Evolutionary conservation across 2,329 filamentous ascomycete genomes (phyloP), one percentile per base, ranked within the genome.

Genomic region (Penicillium sclerotigenum): DNA sequence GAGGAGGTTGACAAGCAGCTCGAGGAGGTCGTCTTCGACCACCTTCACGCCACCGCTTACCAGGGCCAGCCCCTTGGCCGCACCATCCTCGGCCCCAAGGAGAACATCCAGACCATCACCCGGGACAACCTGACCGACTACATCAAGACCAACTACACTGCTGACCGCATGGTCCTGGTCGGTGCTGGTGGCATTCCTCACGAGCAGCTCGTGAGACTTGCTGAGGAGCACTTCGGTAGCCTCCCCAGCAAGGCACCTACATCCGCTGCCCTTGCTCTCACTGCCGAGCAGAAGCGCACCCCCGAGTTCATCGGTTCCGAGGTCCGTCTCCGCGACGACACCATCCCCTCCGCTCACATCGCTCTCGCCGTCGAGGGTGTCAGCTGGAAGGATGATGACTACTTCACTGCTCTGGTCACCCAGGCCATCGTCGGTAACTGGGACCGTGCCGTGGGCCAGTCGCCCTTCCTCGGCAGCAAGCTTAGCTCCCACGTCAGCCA

Each of bases 1-100:
- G 94, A 99, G 81, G 94, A 99, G 83, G 95, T 99, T 66, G 94
- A 99, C 85, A 99, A 99, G 86, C 93, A 97, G 82, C 83, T 97
- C 57, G 95, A 99, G 82, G 94, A 99, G 81, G 94, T 99, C 66
- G 95, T 99, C 59, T 99, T 99, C 73, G 94, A 99, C 81, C 94
- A 99, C 80, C 84, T 99, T 58, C 94, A 99, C 80, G 93, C 94
- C 72, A 99, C 94, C 68, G 95, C 94, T 71, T 99, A 90, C 87
- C 92, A 97, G 82, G 84, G 87, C 75, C 94, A 99, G 82, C 89
- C 94, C 61, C 87, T 99, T 58, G 94, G 94, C 77, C 92, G 94
- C 75, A 99, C 94, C 68, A 99, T 99, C 76, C 86, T 99, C 63
- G 94, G 94, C 67, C 94, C 94, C 67, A 92, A 91, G 80, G 87